These are phyloP conservation scores for Osmanthus fragrans DNA, from an alignment of 257 asterid genomes.

Conservation along the genomic window DNA sequence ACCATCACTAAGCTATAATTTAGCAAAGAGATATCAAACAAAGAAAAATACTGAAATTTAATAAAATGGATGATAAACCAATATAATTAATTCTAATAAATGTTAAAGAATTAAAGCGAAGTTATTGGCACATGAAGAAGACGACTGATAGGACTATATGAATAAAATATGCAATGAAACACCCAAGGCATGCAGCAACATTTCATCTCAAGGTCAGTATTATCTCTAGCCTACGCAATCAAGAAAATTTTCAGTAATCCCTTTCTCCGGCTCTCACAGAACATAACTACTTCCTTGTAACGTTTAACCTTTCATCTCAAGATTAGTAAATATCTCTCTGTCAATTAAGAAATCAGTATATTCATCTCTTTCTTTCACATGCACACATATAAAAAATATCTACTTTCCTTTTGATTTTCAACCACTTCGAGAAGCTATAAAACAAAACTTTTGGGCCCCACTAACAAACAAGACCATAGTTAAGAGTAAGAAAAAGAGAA, in stretches of 20 bases:
- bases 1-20: constrained; percentile 39
- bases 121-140: not conserved
- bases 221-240: not conserved
- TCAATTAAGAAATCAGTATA: not conserved
- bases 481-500: too few relatives aligned
- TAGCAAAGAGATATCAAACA: constrained; percentile 14
- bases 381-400: not conserved
- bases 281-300: not conserved
- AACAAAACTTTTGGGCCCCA: not conserved
- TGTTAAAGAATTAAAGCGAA: not conserved
- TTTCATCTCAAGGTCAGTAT: not conserved
- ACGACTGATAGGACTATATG: not conserved
- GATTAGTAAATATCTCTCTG: not conserved
- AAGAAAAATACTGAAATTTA: not conserved
- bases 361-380: not conserved
- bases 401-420: not conserved
- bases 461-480: too few relatives aligned
- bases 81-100: not conserved
- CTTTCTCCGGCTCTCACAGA: not conserved
- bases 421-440: not conserved
- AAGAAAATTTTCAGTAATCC: not conserved
- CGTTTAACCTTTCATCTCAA: not conserved
- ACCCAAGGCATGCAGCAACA: not conserved
- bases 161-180: not conserved
- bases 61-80: not conserved